phyloP scores from a whole-genome alignment of 768 basidiomycete species.

The Hygrocybe coccinea region DNA sequence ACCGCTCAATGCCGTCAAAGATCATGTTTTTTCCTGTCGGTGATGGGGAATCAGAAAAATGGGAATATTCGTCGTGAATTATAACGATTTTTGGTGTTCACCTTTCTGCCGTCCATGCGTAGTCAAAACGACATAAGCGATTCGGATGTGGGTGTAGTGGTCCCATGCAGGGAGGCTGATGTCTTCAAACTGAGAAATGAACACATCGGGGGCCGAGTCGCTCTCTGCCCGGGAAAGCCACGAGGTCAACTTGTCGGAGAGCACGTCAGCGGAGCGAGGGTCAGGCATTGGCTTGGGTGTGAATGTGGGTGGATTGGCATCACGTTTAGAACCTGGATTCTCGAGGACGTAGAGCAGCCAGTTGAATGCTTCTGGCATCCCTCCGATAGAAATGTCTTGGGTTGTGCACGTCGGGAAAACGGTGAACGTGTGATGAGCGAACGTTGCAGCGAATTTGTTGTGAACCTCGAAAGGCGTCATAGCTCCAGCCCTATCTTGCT shows the following conservation, averaged over 20 bases:
- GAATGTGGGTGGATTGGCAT: neutral
- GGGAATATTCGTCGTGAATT: neutral
- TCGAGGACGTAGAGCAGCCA: conserved; percentile 35
- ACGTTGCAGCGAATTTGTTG: conserved; percentile 23
- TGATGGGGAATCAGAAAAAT: neutral
- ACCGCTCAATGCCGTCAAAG: conserved; percentile 38
- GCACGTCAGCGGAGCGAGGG: conserved; percentile 19
- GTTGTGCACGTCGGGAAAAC: conserved; percentile 26
- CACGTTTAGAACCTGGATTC: conserved; percentile 16
- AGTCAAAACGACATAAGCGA: conserved; percentile 39
- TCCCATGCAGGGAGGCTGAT: conserved; percentile 41
- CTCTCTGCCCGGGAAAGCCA: conserved; percentile 34
- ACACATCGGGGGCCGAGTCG: conserved; percentile 27
- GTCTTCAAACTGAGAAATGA: conserved; percentile 33
- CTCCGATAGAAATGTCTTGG: conserved; percentile 18
- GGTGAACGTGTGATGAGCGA: conserved; percentile 28
- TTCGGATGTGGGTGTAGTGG: conserved; percentile 44
- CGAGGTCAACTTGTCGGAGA: conserved; percentile 31
- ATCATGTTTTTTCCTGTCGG: conserved; percentile 40
- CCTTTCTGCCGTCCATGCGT: conserved; percentile 42
- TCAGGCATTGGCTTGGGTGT: conserved; percentile 8
- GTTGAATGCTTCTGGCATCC: conserved; percentile 37
- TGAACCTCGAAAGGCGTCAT: conserved; percentile 47
- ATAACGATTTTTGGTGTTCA: conserved; percentile 7
- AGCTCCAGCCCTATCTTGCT: conserved; percentile 53